Evolutionary conservation across 257 asterid genomes (phyloP), one percentile per base, ranked within the genome.

Genomic region (Lithospermum erythrorhizon): DNA sequence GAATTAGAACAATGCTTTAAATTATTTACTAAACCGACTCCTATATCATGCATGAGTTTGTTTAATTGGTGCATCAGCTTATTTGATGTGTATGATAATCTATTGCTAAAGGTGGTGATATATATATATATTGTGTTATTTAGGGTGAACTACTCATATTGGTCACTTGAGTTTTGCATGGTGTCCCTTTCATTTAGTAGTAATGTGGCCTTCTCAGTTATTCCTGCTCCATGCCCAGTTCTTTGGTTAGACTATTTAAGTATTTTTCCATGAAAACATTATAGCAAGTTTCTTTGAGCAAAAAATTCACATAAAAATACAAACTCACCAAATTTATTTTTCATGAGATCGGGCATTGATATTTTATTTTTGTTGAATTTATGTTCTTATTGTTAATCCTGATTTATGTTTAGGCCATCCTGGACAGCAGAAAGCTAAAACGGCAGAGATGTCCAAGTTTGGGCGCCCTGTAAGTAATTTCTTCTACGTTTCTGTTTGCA

Each of bases 401-500:
- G 47, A 49, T 54, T 21, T 21, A 41, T 59, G 70, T 78, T 65
- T 68, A 90, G 97, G 96, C 67, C 79, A 75, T 72, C 97, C 96
- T 23, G 97, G 96, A 23, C 88, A 74, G 57, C 87, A 78, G 75
- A 80, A 79, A 76, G 85, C 78, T 69, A 87, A 84, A 77, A 86
- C 76, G 67, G 73, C 94, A 13, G 97, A 87, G 76, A 77, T 87
- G 57, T 83, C 97, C 68, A 84, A 84, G 76, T 90, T 87, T 64
- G 96, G 97, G 14, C 97, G 96, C 23, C 95, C 97, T 2, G 95
- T 87, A 77, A 80, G 88, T 78, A 41, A 59, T 55, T 41, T 4
- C 62, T 64, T 41, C 65, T 48, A 18, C 27, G 64, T 59, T 25
- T 49, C 21, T 22, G 21, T 9, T 20, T 8, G 0, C 57, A 9